Percentiles rank a stretch among this genome's conserved stretches.
phyloP scores from a whole-genome alignment of 768 basidiomycete species.

The Trametes punicea region DNA sequence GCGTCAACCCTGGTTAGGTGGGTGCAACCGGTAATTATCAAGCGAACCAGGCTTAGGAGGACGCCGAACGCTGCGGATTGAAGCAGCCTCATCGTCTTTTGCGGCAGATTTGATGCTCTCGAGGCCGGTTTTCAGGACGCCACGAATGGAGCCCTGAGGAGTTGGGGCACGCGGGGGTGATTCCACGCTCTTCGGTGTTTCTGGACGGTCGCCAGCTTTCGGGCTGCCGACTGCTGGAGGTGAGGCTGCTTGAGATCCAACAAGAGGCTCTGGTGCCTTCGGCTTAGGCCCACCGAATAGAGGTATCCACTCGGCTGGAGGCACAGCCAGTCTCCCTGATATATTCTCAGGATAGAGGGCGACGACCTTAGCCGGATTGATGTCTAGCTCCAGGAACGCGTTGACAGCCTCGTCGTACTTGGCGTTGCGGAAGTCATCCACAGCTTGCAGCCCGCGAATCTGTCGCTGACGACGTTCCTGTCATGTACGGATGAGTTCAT shows the following conservation, averaged over 20 bases:
- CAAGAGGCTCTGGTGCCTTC: constrained; percentile 25
- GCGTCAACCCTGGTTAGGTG: too few species aligned
- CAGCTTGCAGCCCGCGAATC: constrained; percentile 73
- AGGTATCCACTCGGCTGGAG: constrained; percentile 70
- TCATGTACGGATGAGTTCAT: not conserved
- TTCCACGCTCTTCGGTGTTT: constrained; percentile 21
- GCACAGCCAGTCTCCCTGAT: constrained; percentile 71
- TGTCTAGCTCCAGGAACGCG: constrained; percentile 80
- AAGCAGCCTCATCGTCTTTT: constrained; percentile 66
- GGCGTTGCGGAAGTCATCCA: constrained; percentile 66
- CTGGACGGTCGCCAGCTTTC: constrained; percentile 17
- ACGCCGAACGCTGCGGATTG: constrained; percentile 39
- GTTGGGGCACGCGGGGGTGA: constrained; percentile 18
- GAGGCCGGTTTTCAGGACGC: constrained; percentile 52
- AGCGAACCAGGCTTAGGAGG: constrained; percentile 31
- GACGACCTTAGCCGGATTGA: constrained; percentile 92
- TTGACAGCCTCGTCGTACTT: constrained; percentile 81
- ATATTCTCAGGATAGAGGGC: constrained; percentile 83
- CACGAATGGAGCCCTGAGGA: constrained; percentile 36
- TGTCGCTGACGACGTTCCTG: constrained; percentile 55
- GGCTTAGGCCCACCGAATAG: constrained; percentile 74
- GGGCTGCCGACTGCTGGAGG: constrained; percentile 24
- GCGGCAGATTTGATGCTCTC: constrained; percentile 46
- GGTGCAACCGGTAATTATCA: not conserved
- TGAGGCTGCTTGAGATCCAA: not conserved